These are phyloP conservation scores for Clarireedia homoeocarpa DNA, from an alignment of 2,329 filamentous ascomycete species.

Conservation along the genomic window DNA sequence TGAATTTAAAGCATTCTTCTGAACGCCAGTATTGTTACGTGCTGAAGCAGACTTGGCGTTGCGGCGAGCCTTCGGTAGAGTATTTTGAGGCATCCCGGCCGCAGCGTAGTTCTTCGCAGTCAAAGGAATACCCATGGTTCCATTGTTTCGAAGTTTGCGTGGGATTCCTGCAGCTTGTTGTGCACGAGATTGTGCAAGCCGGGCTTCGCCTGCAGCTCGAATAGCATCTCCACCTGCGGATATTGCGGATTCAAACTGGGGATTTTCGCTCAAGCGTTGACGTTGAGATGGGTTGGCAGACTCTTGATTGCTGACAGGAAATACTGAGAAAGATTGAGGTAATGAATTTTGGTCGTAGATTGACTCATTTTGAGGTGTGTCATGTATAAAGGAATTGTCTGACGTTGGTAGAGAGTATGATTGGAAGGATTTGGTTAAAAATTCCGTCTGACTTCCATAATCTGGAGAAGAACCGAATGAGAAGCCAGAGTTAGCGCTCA, in stretches of 20 bases:
- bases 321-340: too few species aligned
- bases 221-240: background rate
- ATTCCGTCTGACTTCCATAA: background rate
- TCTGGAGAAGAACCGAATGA: background rate
- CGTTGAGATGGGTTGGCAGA: background rate
- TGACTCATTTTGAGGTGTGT: background rate
- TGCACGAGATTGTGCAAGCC: background rate
- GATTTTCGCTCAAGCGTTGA: conserved; percentile 4
- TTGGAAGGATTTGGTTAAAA: background rate
- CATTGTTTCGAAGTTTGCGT: background rate
- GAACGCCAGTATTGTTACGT: too few species aligned
- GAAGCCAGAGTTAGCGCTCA: background rate
- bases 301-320: background rate
- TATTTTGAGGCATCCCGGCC: conserved; percentile 2
- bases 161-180: conserved; percentile 5
- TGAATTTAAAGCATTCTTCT: too few species aligned
- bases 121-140: conserved; percentile 4
- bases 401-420: too few species aligned
- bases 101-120: conserved; percentile 7
- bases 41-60: too few species aligned
- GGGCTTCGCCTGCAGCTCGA: background rate
- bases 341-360: background rate
- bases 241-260: conserved; percentile 2
- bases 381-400: background rate
- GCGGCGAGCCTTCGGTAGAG: too few species aligned